phyloP scores from a whole-genome alignment of 2,329 filamentous ascomycete species.

The Stylonectria norvegica region DNA sequence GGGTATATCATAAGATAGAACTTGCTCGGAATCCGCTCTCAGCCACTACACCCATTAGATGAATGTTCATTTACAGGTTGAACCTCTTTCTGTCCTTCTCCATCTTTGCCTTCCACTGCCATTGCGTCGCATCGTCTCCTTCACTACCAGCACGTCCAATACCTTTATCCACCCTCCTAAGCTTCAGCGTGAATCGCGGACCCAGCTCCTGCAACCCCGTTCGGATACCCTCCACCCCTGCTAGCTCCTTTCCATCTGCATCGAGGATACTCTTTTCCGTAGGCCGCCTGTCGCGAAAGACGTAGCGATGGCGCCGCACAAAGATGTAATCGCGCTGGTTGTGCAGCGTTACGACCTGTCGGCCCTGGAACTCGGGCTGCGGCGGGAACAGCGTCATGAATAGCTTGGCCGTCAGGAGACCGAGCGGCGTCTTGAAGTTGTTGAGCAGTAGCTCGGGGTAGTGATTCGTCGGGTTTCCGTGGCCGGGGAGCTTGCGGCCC shows the following conservation, averaged over 20 bases:
- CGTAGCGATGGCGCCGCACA: conserved; percentile 81
- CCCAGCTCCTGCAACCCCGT: conserved; percentile 89
- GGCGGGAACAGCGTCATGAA: conserved; percentile 64
- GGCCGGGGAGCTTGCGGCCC: conserved; percentile 80
- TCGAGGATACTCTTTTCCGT: conserved; percentile 85
- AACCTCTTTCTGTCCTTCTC: conserved; percentile 94
- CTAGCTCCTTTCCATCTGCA: conserved; percentile 76
- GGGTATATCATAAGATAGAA: background rate
- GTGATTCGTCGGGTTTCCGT: conserved; percentile 84
- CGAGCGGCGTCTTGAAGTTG: conserved; percentile 90
- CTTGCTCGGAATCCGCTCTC: background rate
- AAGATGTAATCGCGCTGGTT: conserved; percentile 98
- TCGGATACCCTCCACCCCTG: conserved; percentile 80
- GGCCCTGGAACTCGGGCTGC: conserved; percentile 76
- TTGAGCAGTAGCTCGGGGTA: conserved; percentile 89
- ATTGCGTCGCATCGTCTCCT: conserved; percentile 75
- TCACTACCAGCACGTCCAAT: conserved; percentile 67
- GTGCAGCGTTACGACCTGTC: conserved; percentile 88
- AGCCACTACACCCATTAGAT: too few species aligned
- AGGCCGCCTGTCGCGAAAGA: conserved; percentile 83
- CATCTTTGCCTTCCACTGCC: conserved; percentile 95
- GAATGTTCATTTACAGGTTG: conserved; percentile 61
- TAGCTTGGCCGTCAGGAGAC: conserved; percentile 79
- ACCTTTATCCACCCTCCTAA: conserved; percentile 87
- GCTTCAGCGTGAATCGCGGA: conserved; percentile 71